Percentiles rank a stretch among this genome's conserved stretches.
phyloP scores from a whole-genome alignment of 2,329 filamentous ascomycete species.

The Aspergillus fumigatus region DNA sequence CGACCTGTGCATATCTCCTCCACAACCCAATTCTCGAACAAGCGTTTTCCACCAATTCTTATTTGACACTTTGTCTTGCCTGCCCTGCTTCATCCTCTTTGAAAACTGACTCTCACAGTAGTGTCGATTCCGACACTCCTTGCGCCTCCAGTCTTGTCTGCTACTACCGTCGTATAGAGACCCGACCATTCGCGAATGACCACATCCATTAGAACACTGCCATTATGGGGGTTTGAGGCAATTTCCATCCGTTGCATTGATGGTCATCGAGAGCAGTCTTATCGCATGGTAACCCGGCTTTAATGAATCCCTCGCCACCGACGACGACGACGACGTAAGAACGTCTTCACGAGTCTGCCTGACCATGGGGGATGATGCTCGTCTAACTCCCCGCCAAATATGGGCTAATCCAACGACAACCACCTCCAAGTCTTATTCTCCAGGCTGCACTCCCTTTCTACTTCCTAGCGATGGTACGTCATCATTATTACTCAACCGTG shows the following conservation, averaged over 20 bases:
- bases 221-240: neutral
- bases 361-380: conserved; percentile 32
- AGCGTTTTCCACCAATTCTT: neutral
- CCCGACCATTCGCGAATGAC: neutral
- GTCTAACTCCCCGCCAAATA: conserved; percentile 36
- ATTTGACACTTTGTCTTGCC: neutral
- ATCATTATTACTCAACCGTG: neutral
- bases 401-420: conserved; percentile 38
- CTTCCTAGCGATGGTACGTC: conserved; percentile 54
- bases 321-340: conserved; percentile 12
- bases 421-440: conserved; percentile 29
- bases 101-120: neutral
- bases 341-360: conserved; percentile 8
- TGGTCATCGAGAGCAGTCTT: neutral
- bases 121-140: neutral
- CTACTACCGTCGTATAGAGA: neutral
- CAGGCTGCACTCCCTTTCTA: conserved; percentile 59
- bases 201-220: neutral
- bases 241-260: neutral
- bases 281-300: neutral
- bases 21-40: neutral
- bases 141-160: neutral
- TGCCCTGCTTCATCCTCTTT: neutral
- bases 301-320: neutral
- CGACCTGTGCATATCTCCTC: neutral